A percentile compares a stretch with the other conserved stretches of the same genome.
These are phyloP conservation scores for Rubus idaeus DNA, from an alignment of 306 rosid species.

Conservation along the genomic window DNA sequence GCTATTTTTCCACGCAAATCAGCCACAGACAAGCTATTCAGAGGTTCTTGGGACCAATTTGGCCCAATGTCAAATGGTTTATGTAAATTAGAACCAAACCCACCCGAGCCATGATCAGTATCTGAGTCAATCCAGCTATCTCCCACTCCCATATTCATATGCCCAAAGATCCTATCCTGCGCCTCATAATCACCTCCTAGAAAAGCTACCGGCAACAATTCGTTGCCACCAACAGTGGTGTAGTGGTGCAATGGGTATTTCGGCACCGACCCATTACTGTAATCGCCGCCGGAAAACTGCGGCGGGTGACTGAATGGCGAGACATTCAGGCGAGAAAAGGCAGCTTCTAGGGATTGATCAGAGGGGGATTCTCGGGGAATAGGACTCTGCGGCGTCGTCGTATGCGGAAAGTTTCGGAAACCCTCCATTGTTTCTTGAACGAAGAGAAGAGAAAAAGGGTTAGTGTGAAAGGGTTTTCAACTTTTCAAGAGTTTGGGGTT, in stretches of 20 bases:
- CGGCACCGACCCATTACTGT: neutral
- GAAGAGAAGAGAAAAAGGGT: neutral
- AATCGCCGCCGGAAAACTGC: neutral
- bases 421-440: slow-evolving; percentile 18
- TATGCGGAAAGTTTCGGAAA: neutral
- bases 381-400: slow-evolving; percentile 9
- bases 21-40: neutral
- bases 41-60: slow-evolving; percentile 21
- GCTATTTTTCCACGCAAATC: slow-evolving; percentile 28
- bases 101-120: neutral
- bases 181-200: no score
- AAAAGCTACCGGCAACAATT: no score
- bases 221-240: no score
- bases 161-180: no score
- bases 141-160: no score
- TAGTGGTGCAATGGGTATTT: neutral
- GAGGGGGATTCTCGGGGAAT: neutral
- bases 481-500: neutral
- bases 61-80: neutral
- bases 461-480: no score
- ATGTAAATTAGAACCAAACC: neutral
- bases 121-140: slow-evolving; percentile 10
- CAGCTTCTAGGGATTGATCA: slow-evolving; percentile 42
- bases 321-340: slow-evolving; percentile 35
- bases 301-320: slow-evolving; percentile 6